Evolutionary conservation across 1,284 basidiomycete genomes (phyloP).

Genomic region (Microbotryum violaceum): DNA sequence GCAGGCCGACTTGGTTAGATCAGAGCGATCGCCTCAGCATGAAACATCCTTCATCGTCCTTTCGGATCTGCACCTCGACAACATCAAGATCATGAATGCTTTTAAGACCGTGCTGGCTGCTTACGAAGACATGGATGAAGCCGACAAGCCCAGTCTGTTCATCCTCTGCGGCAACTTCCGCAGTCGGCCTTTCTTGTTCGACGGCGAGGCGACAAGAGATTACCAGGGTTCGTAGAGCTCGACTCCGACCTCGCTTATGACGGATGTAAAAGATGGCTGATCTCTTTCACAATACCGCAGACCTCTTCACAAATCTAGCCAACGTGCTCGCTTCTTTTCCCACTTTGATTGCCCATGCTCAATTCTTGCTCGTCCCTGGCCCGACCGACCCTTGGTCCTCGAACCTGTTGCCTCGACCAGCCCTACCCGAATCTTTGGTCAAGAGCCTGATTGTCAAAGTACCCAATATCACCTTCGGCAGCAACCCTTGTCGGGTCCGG

Average conservation of each 20-base stretch:
- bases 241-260: neutral
- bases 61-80: constrained; percentile 92
- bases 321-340: constrained; percentile 78
- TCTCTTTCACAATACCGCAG: constrained; percentile 4
- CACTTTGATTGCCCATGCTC: constrained; percentile 62
- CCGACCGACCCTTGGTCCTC: constrained; percentile 66
- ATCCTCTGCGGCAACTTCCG: constrained; percentile 94
- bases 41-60: constrained; percentile 77
- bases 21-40: constrained; percentile 37
- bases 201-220: constrained; percentile 33
- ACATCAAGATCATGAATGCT: constrained; percentile 69
- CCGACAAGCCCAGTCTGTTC: constrained; percentile 49
- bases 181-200: constrained; percentile 47
- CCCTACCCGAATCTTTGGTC: constrained; percentile 66
- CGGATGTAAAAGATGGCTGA: neutral
- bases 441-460: constrained; percentile 61
- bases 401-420: constrained; percentile 67
- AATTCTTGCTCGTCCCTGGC: constrained; percentile 91
- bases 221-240: constrained; percentile 63
- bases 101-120: constrained; percentile 81
- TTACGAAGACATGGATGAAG: constrained; percentile 69
- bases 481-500: constrained; percentile 88
- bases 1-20: constrained; percentile 26
- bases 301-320: constrained; percentile 56
- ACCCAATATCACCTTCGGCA: constrained; percentile 70